Percentiles rank a stretch among this genome's conserved stretches.
Conservation (phyloP, 1,284 basidiomycete genomes). For the Papiliotrema flavescens region DNA sequence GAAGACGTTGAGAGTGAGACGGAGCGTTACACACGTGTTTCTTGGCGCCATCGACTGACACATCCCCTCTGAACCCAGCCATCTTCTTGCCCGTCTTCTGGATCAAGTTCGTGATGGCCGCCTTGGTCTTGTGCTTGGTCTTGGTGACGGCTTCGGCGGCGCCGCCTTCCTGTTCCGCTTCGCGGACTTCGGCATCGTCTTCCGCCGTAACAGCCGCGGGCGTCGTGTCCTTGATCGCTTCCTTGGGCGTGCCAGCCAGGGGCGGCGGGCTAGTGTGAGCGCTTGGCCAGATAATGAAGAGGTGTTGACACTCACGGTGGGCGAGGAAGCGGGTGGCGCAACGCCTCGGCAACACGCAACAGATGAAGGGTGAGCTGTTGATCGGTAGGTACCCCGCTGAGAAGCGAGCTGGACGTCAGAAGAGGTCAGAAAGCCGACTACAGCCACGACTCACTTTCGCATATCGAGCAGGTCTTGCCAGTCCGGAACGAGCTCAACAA, state of each 20-base stretch:
- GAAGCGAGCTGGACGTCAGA: constrained; percentile 47
- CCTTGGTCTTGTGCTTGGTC: constrained; percentile 41
- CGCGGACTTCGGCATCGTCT: constrained; percentile 31
- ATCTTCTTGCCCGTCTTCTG: constrained; percentile 43
- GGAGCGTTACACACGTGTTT: constrained; percentile 33
- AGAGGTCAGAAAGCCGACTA: background rate
- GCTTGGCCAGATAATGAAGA: background rate
- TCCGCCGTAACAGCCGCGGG: constrained; percentile 29
- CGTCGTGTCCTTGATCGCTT: constrained; percentile 43
- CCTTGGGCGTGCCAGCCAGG: constrained; percentile 40
- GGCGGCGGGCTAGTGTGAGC: constrained; percentile 29
- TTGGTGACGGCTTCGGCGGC: constrained; percentile 31
- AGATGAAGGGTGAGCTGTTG: constrained; percentile 58
- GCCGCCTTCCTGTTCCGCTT: constrained; percentile 36
- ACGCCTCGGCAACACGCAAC: constrained; percentile 53
- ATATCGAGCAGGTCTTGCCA: constrained; percentile 53
- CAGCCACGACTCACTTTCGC: constrained; percentile 46
- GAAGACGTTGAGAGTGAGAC: no score
- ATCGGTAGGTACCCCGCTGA: constrained; percentile 57
- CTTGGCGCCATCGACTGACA: constrained; percentile 43
- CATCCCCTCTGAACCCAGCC: constrained; percentile 47
- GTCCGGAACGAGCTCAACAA: constrained; percentile 52
- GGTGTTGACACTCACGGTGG: constrained; percentile 34
- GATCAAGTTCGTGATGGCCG: constrained; percentile 38
- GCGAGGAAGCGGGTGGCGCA: constrained; percentile 40